Percentiles rank a stretch among this genome's conserved stretches.
Evolutionary conservation across 495 filamentous ascomycete genomes (phyloP).

Genomic region (Aspergillus funiculosus): DNA sequence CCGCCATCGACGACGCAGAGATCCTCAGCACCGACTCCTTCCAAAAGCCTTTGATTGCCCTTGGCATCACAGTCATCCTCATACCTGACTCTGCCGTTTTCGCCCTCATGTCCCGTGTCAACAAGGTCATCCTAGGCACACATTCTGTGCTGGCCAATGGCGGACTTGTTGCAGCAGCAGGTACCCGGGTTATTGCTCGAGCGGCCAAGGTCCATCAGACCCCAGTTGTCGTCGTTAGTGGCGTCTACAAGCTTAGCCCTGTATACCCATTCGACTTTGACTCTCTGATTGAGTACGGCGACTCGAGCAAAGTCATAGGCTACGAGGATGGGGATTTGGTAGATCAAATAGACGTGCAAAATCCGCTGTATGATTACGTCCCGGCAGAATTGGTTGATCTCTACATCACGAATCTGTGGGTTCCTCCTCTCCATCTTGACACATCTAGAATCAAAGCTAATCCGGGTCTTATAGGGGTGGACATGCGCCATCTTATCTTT

Average conservation of each 20-base stretch:
- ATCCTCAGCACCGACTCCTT: conserved; percentile 51
- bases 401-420: conserved; percentile 90
- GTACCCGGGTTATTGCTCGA: conserved; percentile 69
- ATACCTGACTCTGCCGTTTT: conserved; percentile 80
- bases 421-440: conserved; percentile 14
- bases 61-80: conserved; percentile 73
- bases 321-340: conserved; percentile 72
- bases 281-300: conserved; percentile 72
- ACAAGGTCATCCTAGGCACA: conserved; percentile 86
- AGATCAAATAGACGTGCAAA: conserved; percentile 69
- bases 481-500: conserved; percentile 74
- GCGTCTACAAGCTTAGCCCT: conserved; percentile 86
- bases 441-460: conserved; percentile 1
- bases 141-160: conserved; percentile 84
- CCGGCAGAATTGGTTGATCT: conserved; percentile 75
- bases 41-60: conserved; percentile 65
- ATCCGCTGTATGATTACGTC: conserved; percentile 78
- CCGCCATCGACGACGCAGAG: conserved; percentile 37
- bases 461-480: conserved; percentile 58
- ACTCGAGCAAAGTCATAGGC: conserved; percentile 63
- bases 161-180: conserved; percentile 72
- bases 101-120: conserved; percentile 86
- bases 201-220: conserved; percentile 74
- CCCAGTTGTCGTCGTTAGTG: conserved; percentile 76
- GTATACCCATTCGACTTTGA: conserved; percentile 77